Conservation (phyloP, 2,329 filamentous ascomycete genomes). For the Phaeomoniella chlamydospora region DNA sequence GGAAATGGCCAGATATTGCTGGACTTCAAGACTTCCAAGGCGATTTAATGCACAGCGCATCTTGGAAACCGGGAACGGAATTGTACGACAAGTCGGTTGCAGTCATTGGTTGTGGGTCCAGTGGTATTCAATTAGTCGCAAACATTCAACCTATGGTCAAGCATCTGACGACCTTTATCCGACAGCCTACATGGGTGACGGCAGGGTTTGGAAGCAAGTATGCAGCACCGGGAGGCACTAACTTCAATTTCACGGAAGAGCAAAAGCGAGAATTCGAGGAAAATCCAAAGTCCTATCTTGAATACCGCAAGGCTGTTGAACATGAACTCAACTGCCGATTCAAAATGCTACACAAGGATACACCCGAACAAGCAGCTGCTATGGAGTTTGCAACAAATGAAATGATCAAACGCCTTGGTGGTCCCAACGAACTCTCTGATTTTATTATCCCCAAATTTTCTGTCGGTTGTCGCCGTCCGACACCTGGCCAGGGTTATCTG, state of each 20-base stretch:
- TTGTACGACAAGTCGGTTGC: conserved; percentile 11
- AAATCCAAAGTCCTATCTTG: conserved; percentile 5
- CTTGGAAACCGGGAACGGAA: conserved; percentile 16
- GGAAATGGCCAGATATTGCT: conserved; percentile 21
- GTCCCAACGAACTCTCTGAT: conserved; percentile 8
- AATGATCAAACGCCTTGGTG: conserved; percentile 8
- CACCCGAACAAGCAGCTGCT: conserved; percentile 5
- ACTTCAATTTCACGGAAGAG: conserved; percentile 8
- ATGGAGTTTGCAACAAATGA: conserved; percentile 6
- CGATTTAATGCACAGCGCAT: conserved; percentile 16
- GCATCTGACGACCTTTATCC: conserved; percentile 15
- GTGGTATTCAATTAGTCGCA: conserved; percentile 17
- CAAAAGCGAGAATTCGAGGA: conserved; percentile 8
- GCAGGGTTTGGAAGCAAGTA: conserved; percentile 5
- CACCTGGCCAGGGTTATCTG: conserved; percentile 37
- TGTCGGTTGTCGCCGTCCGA: conserved; percentile 31
- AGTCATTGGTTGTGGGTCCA: conserved; percentile 14
- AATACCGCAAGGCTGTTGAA: conserved; percentile 10
- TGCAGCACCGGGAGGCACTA: conserved; percentile 9
- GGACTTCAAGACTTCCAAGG: conserved; percentile 21
- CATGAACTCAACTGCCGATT: conserved; percentile 8
- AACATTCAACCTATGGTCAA: conserved; percentile 22
- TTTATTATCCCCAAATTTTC: conserved; percentile 12
- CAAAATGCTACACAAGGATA: conserved; percentile 1
- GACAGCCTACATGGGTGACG: conserved; percentile 16